Evolutionary conservation across 805 yeast species (phyloP).

Genomic region (Middelhovenomyces tepae): DNA sequence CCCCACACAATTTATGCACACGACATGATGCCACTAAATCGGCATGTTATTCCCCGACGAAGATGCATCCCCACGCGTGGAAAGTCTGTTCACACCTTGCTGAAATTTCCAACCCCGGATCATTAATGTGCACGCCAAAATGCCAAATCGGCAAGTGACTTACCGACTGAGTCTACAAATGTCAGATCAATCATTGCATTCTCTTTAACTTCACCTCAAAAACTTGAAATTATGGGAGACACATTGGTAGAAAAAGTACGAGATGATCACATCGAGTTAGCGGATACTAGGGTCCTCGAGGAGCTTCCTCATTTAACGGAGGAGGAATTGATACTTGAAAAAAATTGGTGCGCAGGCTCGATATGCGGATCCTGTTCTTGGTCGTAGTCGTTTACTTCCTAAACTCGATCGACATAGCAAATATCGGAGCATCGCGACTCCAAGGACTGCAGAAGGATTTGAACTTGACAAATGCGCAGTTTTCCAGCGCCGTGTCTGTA

Average conservation of each 20-base stretch:
- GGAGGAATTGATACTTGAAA: conserved; percentile 3
- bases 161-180: too few relatives aligned
- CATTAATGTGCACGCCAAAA: too few relatives aligned
- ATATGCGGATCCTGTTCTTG: conserved; percentile 17
- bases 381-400: conserved; percentile 19
- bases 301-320: conserved; percentile 3
- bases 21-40: too few relatives aligned
- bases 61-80: too few relatives aligned
- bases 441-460: conserved; percentile 35
- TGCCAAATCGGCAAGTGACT: too few relatives aligned
- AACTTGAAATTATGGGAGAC: conserved; percentile 2
- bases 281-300: conserved; percentile 1
- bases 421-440: conserved; percentile 40
- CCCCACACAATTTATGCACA: too few relatives aligned
- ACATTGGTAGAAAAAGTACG: conserved; percentile 1
- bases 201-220: neutral
- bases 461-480: conserved; percentile 31
- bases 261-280: conserved; percentile 3
- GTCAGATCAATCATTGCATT: neutral
- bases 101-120: too few relatives aligned
- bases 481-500: conserved; percentile 36
- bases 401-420: conserved; percentile 37
- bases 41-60: too few relatives aligned
- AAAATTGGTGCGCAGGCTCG: conserved; percentile 14
- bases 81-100: too few relatives aligned